These are phyloP conservation scores for Zygoascus ofunaensis DNA, from an alignment of 805 yeast genomes.

Conservation along the genomic window DNA sequence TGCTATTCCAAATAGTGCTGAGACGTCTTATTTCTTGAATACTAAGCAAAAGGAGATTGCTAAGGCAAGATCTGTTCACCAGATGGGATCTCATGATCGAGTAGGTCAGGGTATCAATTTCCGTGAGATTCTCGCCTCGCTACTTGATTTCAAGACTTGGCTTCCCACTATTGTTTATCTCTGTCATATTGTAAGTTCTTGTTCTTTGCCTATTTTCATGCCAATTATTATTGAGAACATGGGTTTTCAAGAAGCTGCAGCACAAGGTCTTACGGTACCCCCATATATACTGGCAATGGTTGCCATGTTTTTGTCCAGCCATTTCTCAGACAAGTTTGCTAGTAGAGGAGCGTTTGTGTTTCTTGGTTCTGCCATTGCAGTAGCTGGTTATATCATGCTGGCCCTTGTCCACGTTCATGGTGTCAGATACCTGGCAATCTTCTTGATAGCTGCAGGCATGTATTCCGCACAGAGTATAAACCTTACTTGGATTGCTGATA, in stretches of 20 bases:
- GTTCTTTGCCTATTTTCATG: slow-evolving; percentile 39
- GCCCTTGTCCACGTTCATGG: slow-evolving; percentile 16
- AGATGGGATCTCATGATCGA: slow-evolving; percentile 10
- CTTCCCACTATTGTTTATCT: slow-evolving; percentile 16
- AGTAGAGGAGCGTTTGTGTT: slow-evolving; percentile 19
- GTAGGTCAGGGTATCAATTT: slow-evolving; percentile 6
- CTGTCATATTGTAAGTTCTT: slow-evolving; percentile 15
- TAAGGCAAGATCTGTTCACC: slow-evolving; percentile 9
- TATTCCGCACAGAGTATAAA: slow-evolving; percentile 19
- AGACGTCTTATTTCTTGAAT: slow-evolving; percentile 41
- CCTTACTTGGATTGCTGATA: slow-evolving; percentile 24
- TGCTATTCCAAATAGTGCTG: slow-evolving; percentile 30
- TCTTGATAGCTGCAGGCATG: slow-evolving; percentile 20
- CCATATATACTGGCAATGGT: slow-evolving; percentile 34
- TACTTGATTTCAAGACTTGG: slow-evolving; percentile 16
- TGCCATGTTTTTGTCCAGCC: slow-evolving; percentile 35
- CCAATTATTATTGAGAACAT: slow-evolving; percentile 38
- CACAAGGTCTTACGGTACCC: slow-evolving; percentile 40
- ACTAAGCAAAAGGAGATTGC: slow-evolving; percentile 28
- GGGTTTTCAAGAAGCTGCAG: slow-evolving; percentile 33
- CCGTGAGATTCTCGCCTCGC: slow-evolving; percentile 6
- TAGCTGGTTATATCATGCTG: slow-evolving; percentile 18
- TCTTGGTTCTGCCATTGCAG: slow-evolving; percentile 7
- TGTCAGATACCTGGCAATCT: slow-evolving; percentile 22
- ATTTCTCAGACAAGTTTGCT: slow-evolving; percentile 34